phyloP scores from a whole-genome alignment of 2,329 filamentous ascomycete genomes.

The Sporothrix humicola region DNA sequence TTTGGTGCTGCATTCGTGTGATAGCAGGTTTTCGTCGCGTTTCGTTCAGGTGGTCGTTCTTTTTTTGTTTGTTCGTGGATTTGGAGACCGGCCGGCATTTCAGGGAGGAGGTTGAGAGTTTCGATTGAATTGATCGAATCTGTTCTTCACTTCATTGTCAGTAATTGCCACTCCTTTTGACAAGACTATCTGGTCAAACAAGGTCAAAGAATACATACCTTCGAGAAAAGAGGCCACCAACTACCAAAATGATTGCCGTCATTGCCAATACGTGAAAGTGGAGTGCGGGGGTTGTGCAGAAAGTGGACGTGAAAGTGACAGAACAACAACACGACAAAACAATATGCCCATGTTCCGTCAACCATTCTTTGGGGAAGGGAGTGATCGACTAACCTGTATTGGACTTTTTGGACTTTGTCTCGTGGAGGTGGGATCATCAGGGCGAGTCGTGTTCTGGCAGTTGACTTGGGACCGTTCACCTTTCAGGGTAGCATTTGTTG shows the following conservation, averaged over 20 bases:
- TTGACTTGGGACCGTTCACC: no score
- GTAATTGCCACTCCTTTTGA: background rate
- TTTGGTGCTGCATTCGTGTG: background rate
- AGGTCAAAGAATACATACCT: background rate
- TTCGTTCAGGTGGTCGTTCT: no score
- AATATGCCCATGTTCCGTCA: no score
- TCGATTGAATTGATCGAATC: no score
- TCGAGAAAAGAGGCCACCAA: background rate
- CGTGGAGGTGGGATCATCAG: background rate
- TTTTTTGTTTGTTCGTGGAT: no score
- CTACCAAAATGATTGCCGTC: background rate
- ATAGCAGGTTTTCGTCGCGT: background rate
- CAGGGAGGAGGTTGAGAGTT: background rate
- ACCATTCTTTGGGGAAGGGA: background rate
- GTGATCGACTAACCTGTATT: background rate
- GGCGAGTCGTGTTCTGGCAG: background rate
- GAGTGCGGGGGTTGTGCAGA: background rate
- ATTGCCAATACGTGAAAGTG: background rate
- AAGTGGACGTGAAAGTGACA: background rate
- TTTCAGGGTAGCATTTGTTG: background rate
- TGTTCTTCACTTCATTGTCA: background rate
- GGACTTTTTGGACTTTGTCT: slow-evolving; percentile 9
- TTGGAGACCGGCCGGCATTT: background rate
- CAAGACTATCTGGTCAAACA: background rate
- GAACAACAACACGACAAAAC: no score